Conservation (phyloP, 2,329 filamentous ascomycete species). For the Dothiorella sarmentorum region DNA sequence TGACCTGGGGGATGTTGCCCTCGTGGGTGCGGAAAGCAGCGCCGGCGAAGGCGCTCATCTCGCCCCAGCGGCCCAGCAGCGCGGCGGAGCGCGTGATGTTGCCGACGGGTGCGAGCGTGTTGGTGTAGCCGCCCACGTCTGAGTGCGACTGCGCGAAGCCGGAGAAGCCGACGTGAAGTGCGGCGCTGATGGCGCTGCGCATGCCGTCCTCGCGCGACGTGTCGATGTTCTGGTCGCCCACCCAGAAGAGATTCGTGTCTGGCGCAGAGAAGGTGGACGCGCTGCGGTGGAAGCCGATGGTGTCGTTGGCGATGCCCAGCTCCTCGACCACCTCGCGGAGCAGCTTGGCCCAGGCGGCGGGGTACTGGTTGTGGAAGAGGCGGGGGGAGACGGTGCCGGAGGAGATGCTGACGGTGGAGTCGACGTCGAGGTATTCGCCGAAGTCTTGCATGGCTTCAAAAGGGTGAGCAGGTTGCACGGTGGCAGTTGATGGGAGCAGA, state of each 20-base stretch:
- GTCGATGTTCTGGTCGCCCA: slow-evolving; percentile 36
- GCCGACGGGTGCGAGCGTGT: slow-evolving; percentile 27
- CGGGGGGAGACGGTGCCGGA: slow-evolving; percentile 29
- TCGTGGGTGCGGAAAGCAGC: slow-evolving; percentile 38
- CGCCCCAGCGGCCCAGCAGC: slow-evolving; percentile 38
- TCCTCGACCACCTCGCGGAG: slow-evolving; percentile 31
- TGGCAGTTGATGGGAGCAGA: slow-evolving; percentile 18
- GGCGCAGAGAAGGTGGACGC: slow-evolving; percentile 31
- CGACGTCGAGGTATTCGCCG: slow-evolving; percentile 36
- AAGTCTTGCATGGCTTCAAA: slow-evolving; percentile 33
- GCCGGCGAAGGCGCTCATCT: slow-evolving; percentile 34
- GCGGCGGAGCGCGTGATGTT: slow-evolving; percentile 36
- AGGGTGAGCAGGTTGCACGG: not conserved
- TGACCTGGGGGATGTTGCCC: slow-evolving; percentile 37
- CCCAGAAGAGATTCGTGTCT: slow-evolving; percentile 40
- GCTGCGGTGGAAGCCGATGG: slow-evolving; percentile 36
- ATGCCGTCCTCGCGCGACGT: slow-evolving; percentile 36
- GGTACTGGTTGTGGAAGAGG: slow-evolving; percentile 37
- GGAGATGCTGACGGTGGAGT: slow-evolving; percentile 26
- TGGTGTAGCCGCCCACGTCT: slow-evolving; percentile 39
- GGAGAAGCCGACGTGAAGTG: slow-evolving; percentile 37
- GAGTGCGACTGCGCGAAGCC: slow-evolving; percentile 36
- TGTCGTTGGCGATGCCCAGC: slow-evolving; percentile 29
- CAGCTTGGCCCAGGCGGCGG: slow-evolving; percentile 32
- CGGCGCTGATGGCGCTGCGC: slow-evolving; percentile 33